Evolutionary conservation across 2,329 filamentous ascomycete species (phyloP), one percentile per base, ranked within the genome.

Genomic region (Alternaria conjuncta): DNA sequence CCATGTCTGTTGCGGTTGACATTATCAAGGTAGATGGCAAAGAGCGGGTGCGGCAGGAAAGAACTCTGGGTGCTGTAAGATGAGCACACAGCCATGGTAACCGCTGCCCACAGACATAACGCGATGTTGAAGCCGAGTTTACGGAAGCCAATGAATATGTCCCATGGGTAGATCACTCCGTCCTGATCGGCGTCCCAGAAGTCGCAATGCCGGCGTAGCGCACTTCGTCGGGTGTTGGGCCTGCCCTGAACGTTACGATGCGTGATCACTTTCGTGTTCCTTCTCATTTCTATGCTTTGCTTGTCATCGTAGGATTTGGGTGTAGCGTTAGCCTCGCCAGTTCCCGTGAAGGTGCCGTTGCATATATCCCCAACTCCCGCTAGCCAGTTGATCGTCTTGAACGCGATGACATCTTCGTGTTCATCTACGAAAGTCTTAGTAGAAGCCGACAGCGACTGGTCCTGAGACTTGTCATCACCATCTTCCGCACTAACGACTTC

Each of bases 21-120:
- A 23, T 71, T 69, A 26, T 67, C 26, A 26, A 71, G 53, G 43
- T 67, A 66, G 41, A 71, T 69, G 45, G 66, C 66, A 25, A 69
- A 65, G 11, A 71, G 50, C 3, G 63, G 69, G 23, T 69, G 65
- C 1, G 67, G 64, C 11, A 68, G 30, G 55, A 59, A 69, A 26
- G 61, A 62, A n/a, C 55, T 36, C 5, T 67, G 63, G 4, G 68
- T 68, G 28, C 54, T 60, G 53, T 69, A 68, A 4, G 68, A 71
- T 9, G 67, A 68, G 18, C 61, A 66, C 23, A 63, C 23, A 10
- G 65, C 23, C 65, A 71, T 68, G 7, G 62, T 68, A 28, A 71
- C 53, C 15, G 67, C 68, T 30, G 65, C 68, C 68, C 68, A 71
- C 2, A 69, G 23, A 21, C 67, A 69, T 6, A 71, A 58, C 5